A percentile compares a stretch with the other conserved stretches of the same genome.
Conservation (phyloP, 257 asterid species). For the Linderniella brevidens region DNA sequence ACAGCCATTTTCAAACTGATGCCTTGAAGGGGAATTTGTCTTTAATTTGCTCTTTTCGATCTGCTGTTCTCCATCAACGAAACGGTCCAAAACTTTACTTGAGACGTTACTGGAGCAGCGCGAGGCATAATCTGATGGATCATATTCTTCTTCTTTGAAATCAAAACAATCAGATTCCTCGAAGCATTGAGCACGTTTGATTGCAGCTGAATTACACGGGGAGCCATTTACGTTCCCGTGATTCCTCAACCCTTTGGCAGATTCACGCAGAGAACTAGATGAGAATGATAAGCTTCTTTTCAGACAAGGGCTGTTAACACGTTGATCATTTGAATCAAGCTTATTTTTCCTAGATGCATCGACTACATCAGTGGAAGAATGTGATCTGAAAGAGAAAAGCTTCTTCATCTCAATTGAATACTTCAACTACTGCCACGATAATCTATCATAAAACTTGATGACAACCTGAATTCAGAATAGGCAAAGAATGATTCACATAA, state of each 20-base stretch:
- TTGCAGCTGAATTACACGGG: slow-evolving; percentile 28
- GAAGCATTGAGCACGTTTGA: slow-evolving; percentile 24
- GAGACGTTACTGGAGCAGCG: slow-evolving; percentile 70
- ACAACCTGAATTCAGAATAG: too few species aligned
- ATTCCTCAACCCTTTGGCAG: slow-evolving; percentile 23
- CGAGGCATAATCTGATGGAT: slow-evolving; percentile 64
- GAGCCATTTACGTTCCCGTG: slow-evolving; percentile 33
- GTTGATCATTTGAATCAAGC: slow-evolving; percentile 26
- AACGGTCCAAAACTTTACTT: slow-evolving; percentile 68
- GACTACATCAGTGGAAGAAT: slow-evolving; percentile 16
- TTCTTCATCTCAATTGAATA: slow-evolving; percentile 50
- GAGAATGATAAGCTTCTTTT: slow-evolving; percentile 83
- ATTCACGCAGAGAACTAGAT: slow-evolving; percentile 47
- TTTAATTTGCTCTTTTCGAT: slow-evolving; percentile 25
- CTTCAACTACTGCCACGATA: slow-evolving; percentile 17
- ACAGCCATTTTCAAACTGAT: slow-evolving; percentile 29
- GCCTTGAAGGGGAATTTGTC: slow-evolving; percentile 18
- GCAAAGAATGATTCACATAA: too few species aligned
- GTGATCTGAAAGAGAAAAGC: slow-evolving; percentile 72
- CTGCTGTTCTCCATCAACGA: slow-evolving; percentile 83
- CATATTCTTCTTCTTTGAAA: slow-evolving; percentile 27
- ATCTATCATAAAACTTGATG: slow-evolving; percentile 15
- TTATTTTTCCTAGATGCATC: slow-evolving; percentile 30
- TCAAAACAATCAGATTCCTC: slow-evolving; percentile 19
- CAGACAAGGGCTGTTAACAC: slow-evolving; percentile 30